Conservation (phyloP, 257 asterid genomes). For the Salvia hispanica region DNA sequence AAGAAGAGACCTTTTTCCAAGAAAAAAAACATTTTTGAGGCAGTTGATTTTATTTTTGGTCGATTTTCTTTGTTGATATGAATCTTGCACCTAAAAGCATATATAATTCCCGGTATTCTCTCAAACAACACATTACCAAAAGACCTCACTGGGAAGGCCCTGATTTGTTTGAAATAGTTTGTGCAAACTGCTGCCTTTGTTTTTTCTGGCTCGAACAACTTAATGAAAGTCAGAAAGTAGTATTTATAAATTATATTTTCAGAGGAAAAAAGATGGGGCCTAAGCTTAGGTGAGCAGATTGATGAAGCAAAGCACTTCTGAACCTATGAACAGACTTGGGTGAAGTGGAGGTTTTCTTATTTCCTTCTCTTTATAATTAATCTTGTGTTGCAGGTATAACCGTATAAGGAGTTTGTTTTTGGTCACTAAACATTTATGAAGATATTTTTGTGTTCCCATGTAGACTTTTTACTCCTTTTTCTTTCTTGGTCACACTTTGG, state of each 20-base stretch:
- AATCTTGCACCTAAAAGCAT: background rate
- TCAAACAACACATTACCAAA: conserved; percentile 9
- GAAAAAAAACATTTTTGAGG: background rate
- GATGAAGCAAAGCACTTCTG: background rate
- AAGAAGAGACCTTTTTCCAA: background rate
- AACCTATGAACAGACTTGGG: background rate
- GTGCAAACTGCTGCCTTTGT: background rate
- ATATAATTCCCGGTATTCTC: background rate
- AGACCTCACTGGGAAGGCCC: background rate
- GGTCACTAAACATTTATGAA: background rate
- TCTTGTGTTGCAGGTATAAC: background rate
- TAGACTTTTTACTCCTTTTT: background rate
- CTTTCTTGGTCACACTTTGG: conserved; percentile 1
- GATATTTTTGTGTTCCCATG: background rate
- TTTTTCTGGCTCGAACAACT: too few species aligned
- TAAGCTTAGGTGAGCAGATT: background rate
- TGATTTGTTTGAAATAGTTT: background rate
- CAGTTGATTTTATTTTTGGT: background rate
- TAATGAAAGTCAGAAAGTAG: background rate
- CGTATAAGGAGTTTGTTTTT: background rate
- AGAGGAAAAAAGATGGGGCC: background rate
- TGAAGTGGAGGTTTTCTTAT: background rate
- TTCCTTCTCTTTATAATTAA: conserved; percentile 5
- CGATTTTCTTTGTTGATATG: background rate
- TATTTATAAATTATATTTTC: background rate